phyloP scores from a whole-genome alignment of 2,329 filamentous ascomycete genomes.

The Stagonosporopsis cucurbitacearum region DNA sequence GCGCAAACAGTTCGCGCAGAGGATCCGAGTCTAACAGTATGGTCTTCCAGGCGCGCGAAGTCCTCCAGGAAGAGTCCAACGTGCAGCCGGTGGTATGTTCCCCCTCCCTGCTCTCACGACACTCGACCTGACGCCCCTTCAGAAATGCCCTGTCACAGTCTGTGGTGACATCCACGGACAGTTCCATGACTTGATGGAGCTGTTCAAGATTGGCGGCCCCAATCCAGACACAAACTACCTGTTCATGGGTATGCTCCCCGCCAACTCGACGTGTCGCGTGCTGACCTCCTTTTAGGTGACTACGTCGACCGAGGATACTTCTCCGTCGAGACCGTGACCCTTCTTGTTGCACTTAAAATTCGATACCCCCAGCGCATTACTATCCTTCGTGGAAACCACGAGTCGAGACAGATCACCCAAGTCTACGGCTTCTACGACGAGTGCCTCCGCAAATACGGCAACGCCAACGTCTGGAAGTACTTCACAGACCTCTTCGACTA shows the following conservation, averaged over 20 bases:
- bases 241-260: conserved; percentile 78
- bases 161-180: conserved; percentile 99
- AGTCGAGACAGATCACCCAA: conserved; percentile 78
- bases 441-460: conserved; percentile 78
- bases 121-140: conserved; percentile 25
- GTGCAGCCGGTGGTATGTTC: conserved; percentile 92
- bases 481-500: conserved; percentile 82
- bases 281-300: conserved; percentile 70
- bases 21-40: conserved; percentile 21
- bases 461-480: conserved; percentile 79
- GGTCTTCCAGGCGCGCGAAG: conserved; percentile 78
- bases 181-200: conserved; percentile 98
- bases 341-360: conserved; percentile 96
- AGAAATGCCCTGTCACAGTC: conserved; percentile 97
- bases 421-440: conserved; percentile 83
- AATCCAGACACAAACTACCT: conserved; percentile 99
- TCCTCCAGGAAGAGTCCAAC: conserved; percentile 96
- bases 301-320: conserved; percentile 99
- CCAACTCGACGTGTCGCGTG: conserved; percentile 4
- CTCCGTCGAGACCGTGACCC: conserved; percentile 96
- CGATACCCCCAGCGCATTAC: conserved; percentile 98
- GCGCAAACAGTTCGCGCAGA: conserved; percentile 4
- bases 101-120: not conserved
- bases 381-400: conserved; percentile 91
- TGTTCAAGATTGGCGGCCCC: conserved; percentile 98